Evolutionary conservation across 129 eudicot species (phyloP).

Genomic region (Chrysanthemum makinoi): DNA sequence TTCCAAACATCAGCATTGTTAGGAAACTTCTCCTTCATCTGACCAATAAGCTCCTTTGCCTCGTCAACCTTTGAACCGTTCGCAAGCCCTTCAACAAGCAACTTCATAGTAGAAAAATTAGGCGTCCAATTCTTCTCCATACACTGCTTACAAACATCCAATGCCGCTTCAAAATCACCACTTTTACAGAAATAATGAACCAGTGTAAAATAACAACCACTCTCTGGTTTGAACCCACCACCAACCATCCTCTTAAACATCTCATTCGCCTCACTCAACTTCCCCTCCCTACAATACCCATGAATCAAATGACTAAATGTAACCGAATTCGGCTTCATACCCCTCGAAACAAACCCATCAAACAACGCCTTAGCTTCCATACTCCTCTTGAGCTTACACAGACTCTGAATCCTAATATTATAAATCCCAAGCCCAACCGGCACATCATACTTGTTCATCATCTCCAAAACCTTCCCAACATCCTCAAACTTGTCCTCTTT

Average conservation of each 20-base stretch:
- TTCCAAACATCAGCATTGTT: slow-evolving; percentile 59
- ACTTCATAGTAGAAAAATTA: slow-evolving; percentile 65
- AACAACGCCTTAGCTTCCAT: slow-evolving; percentile 77
- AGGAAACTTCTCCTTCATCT: slow-evolving; percentile 68
- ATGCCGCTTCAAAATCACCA: slow-evolving; percentile 71
- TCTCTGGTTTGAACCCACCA: slow-evolving; percentile 52
- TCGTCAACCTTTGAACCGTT: slow-evolving; percentile 58
- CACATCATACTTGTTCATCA: slow-evolving; percentile 57
- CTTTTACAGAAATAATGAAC: slow-evolving; percentile 62
- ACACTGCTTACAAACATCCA: slow-evolving; percentile 52
- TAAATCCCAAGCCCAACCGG: slow-evolving; percentile 45
- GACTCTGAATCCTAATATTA: slow-evolving; percentile 75
- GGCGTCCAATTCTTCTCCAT: slow-evolving; percentile 81
- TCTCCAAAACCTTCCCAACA: slow-evolving; percentile 65
- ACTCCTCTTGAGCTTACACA: slow-evolving; percentile 75
- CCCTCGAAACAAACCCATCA: slow-evolving; percentile 52
- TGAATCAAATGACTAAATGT: slow-evolving; percentile 68
- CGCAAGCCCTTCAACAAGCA: slow-evolving; percentile 83
- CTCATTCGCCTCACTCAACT: slow-evolving; percentile 66
- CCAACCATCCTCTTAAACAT: slow-evolving; percentile 52
- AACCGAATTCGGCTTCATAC: slow-evolving; percentile 62
- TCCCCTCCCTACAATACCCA: slow-evolving; percentile 75
- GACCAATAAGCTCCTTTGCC: slow-evolving; percentile 57
- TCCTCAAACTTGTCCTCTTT: slow-evolving; percentile 75
- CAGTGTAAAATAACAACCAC: slow-evolving; percentile 68